A percentile compares a stretch with the other conserved stretches of the same genome.
Conservation (phyloP, 192 early-diverging fungal genomes). For the Dispira simplex region DNA sequence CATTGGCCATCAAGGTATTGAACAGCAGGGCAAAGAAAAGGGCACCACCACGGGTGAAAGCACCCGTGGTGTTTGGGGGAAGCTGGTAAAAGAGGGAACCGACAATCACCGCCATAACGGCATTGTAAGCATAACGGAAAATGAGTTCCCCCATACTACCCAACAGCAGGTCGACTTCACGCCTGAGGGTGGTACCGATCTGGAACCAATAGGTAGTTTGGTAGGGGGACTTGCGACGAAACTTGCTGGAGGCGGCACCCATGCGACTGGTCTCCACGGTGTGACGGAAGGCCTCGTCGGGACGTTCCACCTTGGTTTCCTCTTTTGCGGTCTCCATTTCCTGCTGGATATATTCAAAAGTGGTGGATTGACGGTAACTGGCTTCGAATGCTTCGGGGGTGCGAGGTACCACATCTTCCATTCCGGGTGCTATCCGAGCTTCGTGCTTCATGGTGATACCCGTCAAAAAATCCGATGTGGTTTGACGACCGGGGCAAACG, state of each 20-base stretch:
- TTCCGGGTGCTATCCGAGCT: constrained; percentile 34
- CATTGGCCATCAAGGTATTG: constrained; percentile 51
- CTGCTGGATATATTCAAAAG: constrained; percentile 20
- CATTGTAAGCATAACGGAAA: constrained; percentile 38
- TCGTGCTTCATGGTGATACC: constrained; percentile 49
- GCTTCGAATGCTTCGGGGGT: constrained; percentile 47
- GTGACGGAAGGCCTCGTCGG: constrained; percentile 23
- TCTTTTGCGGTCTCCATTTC: constrained; percentile 29
- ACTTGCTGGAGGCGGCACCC: constrained; percentile 28
- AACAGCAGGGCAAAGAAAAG: constrained; percentile 47
- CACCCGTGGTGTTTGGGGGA: constrained; percentile 36
- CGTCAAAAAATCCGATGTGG: constrained; percentile 55
- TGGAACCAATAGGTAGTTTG: constrained; percentile 50
- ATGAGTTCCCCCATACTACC: constrained; percentile 34
- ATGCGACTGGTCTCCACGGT: constrained; percentile 41
- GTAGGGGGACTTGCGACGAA: constrained; percentile 35
- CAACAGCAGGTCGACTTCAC: constrained; percentile 44
- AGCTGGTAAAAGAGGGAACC: constrained; percentile 53
- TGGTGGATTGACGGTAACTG: constrained; percentile 27
- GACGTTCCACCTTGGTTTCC: constrained; percentile 20
- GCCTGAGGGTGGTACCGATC: constrained; percentile 36
- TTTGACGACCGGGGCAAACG: constrained; percentile 42
- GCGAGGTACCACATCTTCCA: constrained; percentile 32
- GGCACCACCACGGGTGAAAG: constrained; percentile 48
- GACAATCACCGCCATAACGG: constrained; percentile 50